phyloP scores from a whole-genome alignment of 176 grass and related monocot species.

The Microstegium vimineum region DNA sequence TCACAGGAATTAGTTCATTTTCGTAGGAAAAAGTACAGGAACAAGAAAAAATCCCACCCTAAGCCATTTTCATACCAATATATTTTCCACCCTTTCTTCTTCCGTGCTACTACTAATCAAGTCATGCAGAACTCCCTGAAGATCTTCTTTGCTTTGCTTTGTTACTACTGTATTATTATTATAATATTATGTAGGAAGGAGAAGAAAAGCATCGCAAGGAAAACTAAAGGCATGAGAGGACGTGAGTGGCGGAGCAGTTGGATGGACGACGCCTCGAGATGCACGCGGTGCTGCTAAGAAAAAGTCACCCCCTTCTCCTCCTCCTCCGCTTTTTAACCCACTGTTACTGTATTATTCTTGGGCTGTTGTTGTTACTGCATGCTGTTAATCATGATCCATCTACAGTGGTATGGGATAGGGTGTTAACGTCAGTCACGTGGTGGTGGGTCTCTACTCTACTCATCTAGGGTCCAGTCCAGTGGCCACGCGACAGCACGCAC shows the following conservation, averaged over 20 bases:
- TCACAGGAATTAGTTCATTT: too few relatives aligned
- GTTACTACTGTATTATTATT: too few relatives aligned
- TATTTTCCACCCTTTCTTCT: too few relatives aligned
- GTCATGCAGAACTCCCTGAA: not conserved
- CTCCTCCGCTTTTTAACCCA: not conserved
- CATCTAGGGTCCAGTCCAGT: too few relatives aligned
- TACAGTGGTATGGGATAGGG: too few relatives aligned
- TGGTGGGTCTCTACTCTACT: not conserved
- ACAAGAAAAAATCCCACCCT: too few relatives aligned
- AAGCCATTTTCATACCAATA: not conserved
- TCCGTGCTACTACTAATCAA: too few relatives aligned
- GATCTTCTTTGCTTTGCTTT: not conserved
- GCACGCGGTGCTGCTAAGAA: not conserved
- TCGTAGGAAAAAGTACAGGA: too few relatives aligned
- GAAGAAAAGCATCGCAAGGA: not conserved
- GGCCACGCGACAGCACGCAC: constrained; percentile 1
- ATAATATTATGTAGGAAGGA: not conserved
- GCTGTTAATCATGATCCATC: not conserved
- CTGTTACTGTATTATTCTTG: too few relatives aligned
- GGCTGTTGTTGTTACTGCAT: not conserved
- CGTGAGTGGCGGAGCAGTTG: not conserved
- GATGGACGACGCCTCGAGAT: not conserved
- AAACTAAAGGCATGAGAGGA: not conserved
- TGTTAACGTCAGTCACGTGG: not conserved
- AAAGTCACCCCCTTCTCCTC: not conserved